phyloP scores from a whole-genome alignment of 768 basidiomycete species.

The Calvatia gigantea region DNA sequence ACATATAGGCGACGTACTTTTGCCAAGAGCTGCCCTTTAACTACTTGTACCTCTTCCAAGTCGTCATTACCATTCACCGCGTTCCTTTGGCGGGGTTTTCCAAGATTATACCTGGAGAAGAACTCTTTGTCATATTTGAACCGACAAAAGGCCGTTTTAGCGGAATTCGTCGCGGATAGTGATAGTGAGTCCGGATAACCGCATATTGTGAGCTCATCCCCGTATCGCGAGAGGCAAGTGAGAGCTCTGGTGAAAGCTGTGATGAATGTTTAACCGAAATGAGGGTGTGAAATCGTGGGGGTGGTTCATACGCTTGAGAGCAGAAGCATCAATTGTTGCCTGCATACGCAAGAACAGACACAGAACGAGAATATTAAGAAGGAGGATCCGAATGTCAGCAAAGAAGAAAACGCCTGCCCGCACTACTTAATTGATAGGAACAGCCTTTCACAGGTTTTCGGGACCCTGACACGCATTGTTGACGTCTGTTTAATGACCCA shows the following conservation, averaged over 20 bases:
- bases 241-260: slow-evolving; percentile 74
- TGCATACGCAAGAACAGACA: slow-evolving; percentile 44
- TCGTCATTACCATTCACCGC: slow-evolving; percentile 21
- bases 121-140: slow-evolving; percentile 68
- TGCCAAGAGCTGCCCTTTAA: slow-evolving; percentile 65
- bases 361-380: no score
- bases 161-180: slow-evolving; percentile 73
- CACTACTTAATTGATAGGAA: no score
- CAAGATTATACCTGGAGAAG: slow-evolving; percentile 65
- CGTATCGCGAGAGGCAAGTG: slow-evolving; percentile 75
- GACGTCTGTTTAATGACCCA: slow-evolving; percentile 3
- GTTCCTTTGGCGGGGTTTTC: slow-evolving; percentile 13
- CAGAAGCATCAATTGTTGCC: slow-evolving; percentile 57
- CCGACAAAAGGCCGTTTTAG: slow-evolving; percentile 78
- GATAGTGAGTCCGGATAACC: slow-evolving; percentile 59
- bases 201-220: slow-evolving; percentile 73
- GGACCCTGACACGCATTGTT: background rate
- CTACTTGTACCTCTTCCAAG: slow-evolving; percentile 33
- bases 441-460: background rate
- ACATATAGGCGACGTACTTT: slow-evolving; percentile 44
- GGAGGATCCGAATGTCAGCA: no score
- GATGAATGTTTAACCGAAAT: background rate
- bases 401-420: no score
- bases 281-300: background rate
- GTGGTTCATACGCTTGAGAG: slow-evolving; percentile 42